phyloP scores from a whole-genome alignment of 306 rosid species.

The Vigna reflexopilosa region DNA sequence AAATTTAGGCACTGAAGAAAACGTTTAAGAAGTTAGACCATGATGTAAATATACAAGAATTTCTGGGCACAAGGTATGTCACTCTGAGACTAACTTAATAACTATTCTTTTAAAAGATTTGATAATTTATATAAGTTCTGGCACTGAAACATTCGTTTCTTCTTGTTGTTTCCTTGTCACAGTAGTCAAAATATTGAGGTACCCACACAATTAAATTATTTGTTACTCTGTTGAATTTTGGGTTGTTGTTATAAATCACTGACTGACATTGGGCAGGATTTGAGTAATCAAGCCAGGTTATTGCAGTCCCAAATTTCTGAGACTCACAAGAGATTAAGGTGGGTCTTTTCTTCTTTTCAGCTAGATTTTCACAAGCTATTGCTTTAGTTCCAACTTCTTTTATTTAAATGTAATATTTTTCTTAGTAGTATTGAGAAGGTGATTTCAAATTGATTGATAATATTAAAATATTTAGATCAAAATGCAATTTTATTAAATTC shows the following conservation, averaged over 20 bases:
- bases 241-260: constrained; percentile 13
- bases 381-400: neutral
- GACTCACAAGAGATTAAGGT: constrained; percentile 77
- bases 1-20: constrained; percentile 74
- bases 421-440: too few species aligned
- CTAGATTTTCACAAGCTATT: constrained; percentile 25
- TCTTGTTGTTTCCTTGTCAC: constrained; percentile 43
- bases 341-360: constrained; percentile 22
- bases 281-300: constrained; percentile 58
- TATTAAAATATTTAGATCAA: too few species aligned
- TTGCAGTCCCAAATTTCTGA: constrained; percentile 67
- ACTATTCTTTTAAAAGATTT: constrained; percentile 6
- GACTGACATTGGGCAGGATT: constrained; percentile 56
- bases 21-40: constrained; percentile 87
- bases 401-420: constrained; percentile 27
- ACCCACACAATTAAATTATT: constrained; percentile 1
- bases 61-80: constrained; percentile 73
- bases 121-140: neutral
- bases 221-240: constrained; percentile 10
- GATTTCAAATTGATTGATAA: too few species aligned
- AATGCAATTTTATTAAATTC: too few species aligned
- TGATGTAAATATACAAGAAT: constrained; percentile 78
- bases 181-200: constrained; percentile 80
- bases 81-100: constrained; percentile 2
- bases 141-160: constrained; percentile 21